Evolutionary conservation across 192 early-diverging fungal genomes (phyloP).

Genomic region (Rhizophagus sp.): DNA sequence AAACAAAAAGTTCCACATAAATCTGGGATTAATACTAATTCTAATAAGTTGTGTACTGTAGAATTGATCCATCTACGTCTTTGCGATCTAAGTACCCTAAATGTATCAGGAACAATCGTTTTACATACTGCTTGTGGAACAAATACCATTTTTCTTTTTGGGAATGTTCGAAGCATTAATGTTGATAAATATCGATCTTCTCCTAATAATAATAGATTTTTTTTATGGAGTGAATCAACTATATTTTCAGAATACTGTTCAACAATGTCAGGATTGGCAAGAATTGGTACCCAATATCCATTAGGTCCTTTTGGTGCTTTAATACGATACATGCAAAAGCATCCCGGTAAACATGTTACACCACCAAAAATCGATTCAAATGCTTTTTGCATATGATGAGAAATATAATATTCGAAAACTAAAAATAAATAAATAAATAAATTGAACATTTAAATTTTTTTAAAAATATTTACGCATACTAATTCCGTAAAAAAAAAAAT

Average conservation of each 20-base stretch:
- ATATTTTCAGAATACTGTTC: conserved; percentile 85
- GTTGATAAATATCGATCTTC: conserved; percentile 96
- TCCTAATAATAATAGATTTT: conserved; percentile 90
- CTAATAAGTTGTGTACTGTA: conserved; percentile 87
- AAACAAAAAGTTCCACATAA: conserved; percentile 90
- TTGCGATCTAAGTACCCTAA: conserved; percentile 81
- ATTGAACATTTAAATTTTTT: no score
- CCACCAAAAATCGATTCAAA: conserved; percentile 87
- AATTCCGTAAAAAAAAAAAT: no score
- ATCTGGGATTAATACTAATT: conserved; percentile 79
- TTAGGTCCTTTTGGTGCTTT: conserved; percentile 77
- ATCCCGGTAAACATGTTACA: conserved; percentile 82
- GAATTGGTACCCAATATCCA: conserved; percentile 83
- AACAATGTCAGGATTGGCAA: conserved; percentile 82
- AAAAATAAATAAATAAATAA: conserved; percentile 8
- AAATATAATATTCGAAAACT: conserved; percentile 88
- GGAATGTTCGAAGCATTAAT: conserved; percentile 92
- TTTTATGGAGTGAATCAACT: conserved; percentile 88
- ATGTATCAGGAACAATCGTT: conserved; percentile 85
- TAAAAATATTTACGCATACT: no score
- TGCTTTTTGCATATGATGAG: conserved; percentile 79
- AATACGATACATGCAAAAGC: conserved; percentile 87
- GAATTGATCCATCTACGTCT: conserved; percentile 94
- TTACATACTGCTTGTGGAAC: conserved; percentile 89
- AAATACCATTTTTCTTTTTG: conserved; percentile 94